Evolutionary conservation across 805 yeast genomes (phyloP).

Genomic region (Monosporozyma aquatica): DNA sequence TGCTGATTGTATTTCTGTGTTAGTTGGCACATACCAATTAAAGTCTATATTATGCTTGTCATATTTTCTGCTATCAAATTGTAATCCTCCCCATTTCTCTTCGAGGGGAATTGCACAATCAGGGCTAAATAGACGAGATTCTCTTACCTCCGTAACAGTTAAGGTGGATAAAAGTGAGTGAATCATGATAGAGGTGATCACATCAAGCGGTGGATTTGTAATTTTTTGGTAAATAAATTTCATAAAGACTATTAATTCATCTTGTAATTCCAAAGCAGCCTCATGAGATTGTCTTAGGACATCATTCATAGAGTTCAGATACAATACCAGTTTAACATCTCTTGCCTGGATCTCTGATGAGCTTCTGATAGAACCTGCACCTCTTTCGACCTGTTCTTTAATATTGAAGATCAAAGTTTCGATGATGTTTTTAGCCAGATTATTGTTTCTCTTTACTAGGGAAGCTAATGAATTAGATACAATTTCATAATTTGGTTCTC

Average conservation of each 20-base stretch:
- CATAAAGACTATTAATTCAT: constrained; percentile 37
- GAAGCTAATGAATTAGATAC: constrained; percentile 67
- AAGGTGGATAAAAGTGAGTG: constrained; percentile 59
- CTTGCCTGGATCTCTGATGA: constrained; percentile 60
- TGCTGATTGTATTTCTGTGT: constrained; percentile 50
- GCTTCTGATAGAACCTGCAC: constrained; percentile 72
- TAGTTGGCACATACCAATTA: constrained; percentile 68
- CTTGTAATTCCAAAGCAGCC: constrained; percentile 35
- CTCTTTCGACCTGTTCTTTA: constrained; percentile 57
- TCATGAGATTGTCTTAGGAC: constrained; percentile 58
- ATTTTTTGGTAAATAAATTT: constrained; percentile 24
- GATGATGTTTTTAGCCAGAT: constrained; percentile 22
- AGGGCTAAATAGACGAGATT: constrained; percentile 45
- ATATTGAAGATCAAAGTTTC: constrained; percentile 35
- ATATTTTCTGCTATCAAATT: constrained; percentile 46
- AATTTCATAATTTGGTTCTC: constrained; percentile 52
- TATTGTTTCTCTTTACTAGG: constrained; percentile 49
- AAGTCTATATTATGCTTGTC: constrained; percentile 42
- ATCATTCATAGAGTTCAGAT: constrained; percentile 60
- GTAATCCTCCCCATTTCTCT: constrained; percentile 69
- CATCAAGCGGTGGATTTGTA: constrained; percentile 48
- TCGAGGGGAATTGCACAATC: constrained; percentile 32
- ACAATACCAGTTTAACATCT: constrained; percentile 69
- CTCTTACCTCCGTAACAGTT: constrained; percentile 53
- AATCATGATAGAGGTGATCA: constrained; percentile 51